phyloP scores from a whole-genome alignment of 306 rosid genomes.

The Carpinus viminea region DNA sequence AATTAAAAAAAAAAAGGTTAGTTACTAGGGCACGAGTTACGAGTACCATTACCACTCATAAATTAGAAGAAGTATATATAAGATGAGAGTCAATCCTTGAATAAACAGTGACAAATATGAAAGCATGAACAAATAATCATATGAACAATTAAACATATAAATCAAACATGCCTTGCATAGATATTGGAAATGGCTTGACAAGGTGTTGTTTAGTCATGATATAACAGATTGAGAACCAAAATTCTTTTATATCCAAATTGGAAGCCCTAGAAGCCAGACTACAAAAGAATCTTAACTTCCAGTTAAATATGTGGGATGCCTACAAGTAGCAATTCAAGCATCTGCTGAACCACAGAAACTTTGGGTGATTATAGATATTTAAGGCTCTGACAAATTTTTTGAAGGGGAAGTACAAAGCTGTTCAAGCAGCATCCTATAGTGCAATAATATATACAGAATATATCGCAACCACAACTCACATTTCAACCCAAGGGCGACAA shows the following conservation, averaged over 20 bases:
- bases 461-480: background rate
- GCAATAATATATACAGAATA: background rate
- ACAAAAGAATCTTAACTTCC: background rate
- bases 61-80: background rate
- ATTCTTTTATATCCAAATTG: background rate
- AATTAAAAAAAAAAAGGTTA: slow-evolving; percentile 5
- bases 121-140: background rate
- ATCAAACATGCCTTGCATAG: background rate
- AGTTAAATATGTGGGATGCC: background rate
- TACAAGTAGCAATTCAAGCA: background rate
- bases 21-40: slow-evolving; percentile 21
- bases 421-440: background rate
- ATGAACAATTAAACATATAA: background rate
- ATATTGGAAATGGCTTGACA: background rate
- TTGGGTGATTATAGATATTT: background rate
- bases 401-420: background rate
- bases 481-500: background rate
- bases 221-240: background rate
- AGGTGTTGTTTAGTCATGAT: background rate
- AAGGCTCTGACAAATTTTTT: background rate
- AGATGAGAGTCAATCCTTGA: background rate
- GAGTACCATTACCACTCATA: too few relatives aligned
- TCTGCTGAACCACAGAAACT: background rate
- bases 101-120: background rate
- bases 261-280: background rate